Base-by-base conservation (phyloP, 2,329 filamentous ascomycete species). In the Ophiocordyceps unilateralis region DNA sequence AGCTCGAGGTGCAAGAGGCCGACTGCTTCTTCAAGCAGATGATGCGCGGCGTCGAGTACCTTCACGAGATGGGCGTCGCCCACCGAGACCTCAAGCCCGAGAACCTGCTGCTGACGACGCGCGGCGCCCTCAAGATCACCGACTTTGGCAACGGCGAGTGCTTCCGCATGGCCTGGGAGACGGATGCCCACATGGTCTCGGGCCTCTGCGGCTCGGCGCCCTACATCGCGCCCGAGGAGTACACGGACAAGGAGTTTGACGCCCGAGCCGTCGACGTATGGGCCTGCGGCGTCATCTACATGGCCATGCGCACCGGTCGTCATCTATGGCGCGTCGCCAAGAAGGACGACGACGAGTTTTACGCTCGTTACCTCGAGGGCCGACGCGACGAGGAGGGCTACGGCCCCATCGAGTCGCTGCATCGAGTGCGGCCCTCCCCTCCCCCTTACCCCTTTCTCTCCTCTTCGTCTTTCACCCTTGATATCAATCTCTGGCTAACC, bases 131-230 rank as follows among this genome's bases (percentile, higher is more conserved):
- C 52, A 98, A 98, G 58, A 98, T 98, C 50, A 96, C 91, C 23
- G 91, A 98, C 60, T 98, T 98, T 53, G 91, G 91, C 48, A 98
- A 98, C 54, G 91, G 91, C 55, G 91, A 98, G 63, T 98, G 91
- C 63, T 98, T 98, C 73, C 82, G 91, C 44, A 96, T 96, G 89
- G 91, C 91, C 2, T 98, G 91, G 91, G 91, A 98, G 62, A 91
- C 87, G 43, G 88, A 96, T 60, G 83, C 91, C 19, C 91, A 96
- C 62, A 95, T 96, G 88, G 94, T 93, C 4, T 89, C 87, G 36
- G 91, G 91, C 38, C 77, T 98, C 12, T 98, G 91, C 60, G 91
- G 91, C 36, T 95, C 88, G 14, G 91, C 89, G 20, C 91, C 91
- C 0, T 98, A 98, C 58, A 98, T 98, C 51, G 85, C 91, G 1